Percentiles rank a stretch among this genome's conserved stretches.
These are phyloP conservation scores for Paramecium tetraurelia DNA, from an alignment of 73 alveolate genomes.

Conservation along the genomic window DNA sequence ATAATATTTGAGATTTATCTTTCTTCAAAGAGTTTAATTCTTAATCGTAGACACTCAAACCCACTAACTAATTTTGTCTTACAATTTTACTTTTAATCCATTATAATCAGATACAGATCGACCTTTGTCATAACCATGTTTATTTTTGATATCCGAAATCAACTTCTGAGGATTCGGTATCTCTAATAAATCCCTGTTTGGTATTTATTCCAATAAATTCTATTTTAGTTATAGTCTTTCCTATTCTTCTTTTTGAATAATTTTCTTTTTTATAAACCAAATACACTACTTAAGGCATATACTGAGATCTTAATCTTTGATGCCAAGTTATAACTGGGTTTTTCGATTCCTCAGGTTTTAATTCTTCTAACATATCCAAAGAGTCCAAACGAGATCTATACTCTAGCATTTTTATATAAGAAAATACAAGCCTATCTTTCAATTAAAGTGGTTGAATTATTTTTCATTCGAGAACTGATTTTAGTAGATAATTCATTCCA, in stretches of 20 bases:
- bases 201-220: background rate
- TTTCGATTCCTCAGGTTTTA: background rate
- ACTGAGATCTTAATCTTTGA: slow-evolving; percentile 5
- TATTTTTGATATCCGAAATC: background rate
- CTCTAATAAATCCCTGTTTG: background rate
- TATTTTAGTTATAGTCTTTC: background rate
- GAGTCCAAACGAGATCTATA: slow-evolving; percentile 11
- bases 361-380: slow-evolving; percentile 3
- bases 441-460: background rate
- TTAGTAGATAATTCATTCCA: background rate
- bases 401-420: background rate
- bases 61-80: background rate
- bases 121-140: background rate
- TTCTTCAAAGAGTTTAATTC: background rate
- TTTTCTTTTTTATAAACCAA: background rate
- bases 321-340: slow-evolving; percentile 39
- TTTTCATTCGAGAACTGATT: background rate
- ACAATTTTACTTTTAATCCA: background rate
- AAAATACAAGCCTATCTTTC: background rate
- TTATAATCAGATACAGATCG: background rate
- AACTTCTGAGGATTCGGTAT: background rate
- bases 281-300: background rate
- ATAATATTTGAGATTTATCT: background rate
- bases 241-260: background rate
- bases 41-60: background rate